Conservation (phyloP, 495 filamentous ascomycete genomes). For the Chlorociboria aeruginascens region DNA sequence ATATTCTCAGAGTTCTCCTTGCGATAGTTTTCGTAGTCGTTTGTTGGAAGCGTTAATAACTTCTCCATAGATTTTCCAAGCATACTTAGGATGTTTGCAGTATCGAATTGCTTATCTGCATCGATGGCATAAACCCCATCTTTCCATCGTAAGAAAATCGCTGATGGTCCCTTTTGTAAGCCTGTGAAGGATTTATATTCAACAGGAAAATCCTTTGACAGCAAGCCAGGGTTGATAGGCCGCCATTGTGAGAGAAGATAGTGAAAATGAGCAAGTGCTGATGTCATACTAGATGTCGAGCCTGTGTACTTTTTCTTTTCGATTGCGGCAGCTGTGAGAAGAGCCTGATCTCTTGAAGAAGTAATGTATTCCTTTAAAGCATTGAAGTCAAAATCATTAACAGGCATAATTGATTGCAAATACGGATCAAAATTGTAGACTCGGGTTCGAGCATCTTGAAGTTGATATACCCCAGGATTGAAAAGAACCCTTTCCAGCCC, state of each 20-base stretch:
- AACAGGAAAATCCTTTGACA: constrained; percentile 56
- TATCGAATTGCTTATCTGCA: constrained; percentile 87
- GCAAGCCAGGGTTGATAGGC: constrained; percentile 43
- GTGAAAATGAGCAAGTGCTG: constrained; percentile 80
- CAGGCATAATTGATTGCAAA: constrained; percentile 79
- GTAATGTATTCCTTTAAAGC: constrained; percentile 76
- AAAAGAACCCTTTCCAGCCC: constrained; percentile 85
- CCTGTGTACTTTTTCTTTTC: constrained; percentile 77
- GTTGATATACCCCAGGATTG: constrained; percentile 85
- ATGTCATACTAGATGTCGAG: constrained; percentile 94
- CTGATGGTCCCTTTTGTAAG: constrained; percentile 56
- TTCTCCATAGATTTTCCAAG: constrained; percentile 96
- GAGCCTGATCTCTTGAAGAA: constrained; percentile 66
- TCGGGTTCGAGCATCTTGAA: constrained; percentile 77
- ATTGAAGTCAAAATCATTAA: constrained; percentile 81
- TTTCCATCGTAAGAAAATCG: constrained; percentile 76
- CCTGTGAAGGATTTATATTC: constrained; percentile 54
- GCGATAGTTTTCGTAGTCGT: constrained; percentile 77
- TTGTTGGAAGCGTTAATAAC: constrained; percentile 68
- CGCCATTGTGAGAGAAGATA: constrained; percentile 82
- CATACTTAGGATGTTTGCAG: constrained; percentile 73
- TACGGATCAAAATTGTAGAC: constrained; percentile 96
- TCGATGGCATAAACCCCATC: constrained; percentile 91
- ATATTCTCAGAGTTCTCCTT: constrained; percentile 48
- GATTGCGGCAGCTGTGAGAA: constrained; percentile 51